These are phyloP conservation scores for Telfairia occidentalis DNA, from an alignment of 331 rosid species.

Conservation along the genomic window DNA sequence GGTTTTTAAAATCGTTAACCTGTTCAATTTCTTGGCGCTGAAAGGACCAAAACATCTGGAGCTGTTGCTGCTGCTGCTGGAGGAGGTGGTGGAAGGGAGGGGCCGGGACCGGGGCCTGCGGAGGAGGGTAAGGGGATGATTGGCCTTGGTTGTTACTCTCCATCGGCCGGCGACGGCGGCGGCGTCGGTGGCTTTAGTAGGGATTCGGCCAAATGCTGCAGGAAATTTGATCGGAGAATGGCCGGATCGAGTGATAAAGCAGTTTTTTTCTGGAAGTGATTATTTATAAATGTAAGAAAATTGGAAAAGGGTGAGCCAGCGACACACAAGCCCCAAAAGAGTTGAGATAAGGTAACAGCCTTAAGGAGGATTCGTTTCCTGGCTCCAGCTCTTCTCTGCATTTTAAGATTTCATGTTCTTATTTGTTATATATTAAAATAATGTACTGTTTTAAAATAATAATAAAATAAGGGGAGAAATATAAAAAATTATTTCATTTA, in stretches of 20 bases:
- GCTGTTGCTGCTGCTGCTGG: constrained; percentile 93
- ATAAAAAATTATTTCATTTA: not conserved
- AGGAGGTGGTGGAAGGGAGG: constrained; percentile 80
- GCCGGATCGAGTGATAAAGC: not conserved
- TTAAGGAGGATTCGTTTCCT: not conserved
- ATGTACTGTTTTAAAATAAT: no score
- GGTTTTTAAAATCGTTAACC: constrained; percentile 91
- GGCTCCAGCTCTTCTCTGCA: not conserved
- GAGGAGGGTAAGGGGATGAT: constrained; percentile 34
- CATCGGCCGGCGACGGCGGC: constrained; percentile 17
- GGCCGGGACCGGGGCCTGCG: constrained; percentile 33
- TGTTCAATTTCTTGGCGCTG: constrained; percentile 91
- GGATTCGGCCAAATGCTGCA: constrained; percentile 3
- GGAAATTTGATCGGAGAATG: not conserved
- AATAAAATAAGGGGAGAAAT: not conserved
- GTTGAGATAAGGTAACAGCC: constrained; percentile 11
- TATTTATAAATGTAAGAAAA: not conserved
- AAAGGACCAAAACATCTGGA: constrained; percentile 92
- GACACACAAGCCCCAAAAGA: not conserved
- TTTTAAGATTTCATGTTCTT: not conserved
- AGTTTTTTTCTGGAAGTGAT: not conserved
- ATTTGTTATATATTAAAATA: not conserved
- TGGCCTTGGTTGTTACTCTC: constrained; percentile 38
- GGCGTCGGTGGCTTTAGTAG: not conserved
- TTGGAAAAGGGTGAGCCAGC: not conserved